Base-by-base conservation (phyloP, 1,284 basidiomycete genomes). In the Trichosporon inkin region DNA sequence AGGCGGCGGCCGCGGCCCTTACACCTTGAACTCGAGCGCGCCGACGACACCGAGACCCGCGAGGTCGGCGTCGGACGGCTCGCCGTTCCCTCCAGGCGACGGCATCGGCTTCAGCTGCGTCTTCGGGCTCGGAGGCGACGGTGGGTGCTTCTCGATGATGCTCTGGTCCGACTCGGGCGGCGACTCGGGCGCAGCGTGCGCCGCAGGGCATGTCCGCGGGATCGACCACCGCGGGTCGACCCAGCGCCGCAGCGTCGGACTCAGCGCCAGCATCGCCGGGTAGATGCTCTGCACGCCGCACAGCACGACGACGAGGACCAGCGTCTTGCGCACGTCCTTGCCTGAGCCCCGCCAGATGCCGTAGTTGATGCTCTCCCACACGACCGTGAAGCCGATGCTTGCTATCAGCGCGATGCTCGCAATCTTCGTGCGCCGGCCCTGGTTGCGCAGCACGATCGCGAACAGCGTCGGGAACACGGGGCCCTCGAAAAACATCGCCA, bases 381-480 rank as follows among this genome's bases (percentile, higher is more conserved):
- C n/a, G 24, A 71, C 58, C 0, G 70, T 67, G 14, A 68, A 70
- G 10, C 60, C 65, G 5, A 75, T 71, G 1, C 71, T 65, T 54
- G 68, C 70, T 0, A 67, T 69, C 20, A 76, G 55, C 8, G 60
- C 62, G 7, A 72, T 69, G 10, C 72, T 68, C 5, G 69, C 68
- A 20, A 67, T 57, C 62, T 75, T 76, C 6, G 73, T 75, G 38
- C 70, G 62, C 41, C 64, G 60, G 6, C 77, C 77, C 56, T 74
- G 72, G 14, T 68, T 66, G 1, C 77, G 71, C 1, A 76, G 56
- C 1, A 67, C 68, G 28, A 74, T 75, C 22, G 77, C 75, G 67
- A 73, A 77, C 6, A 78, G 24, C 0, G 71, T 68, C 6, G 77
- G 77, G 65, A 78, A 77, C 24, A 77, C 73, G 24, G 75, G 67